Percentiles rank a stretch among this genome's conserved stretches.
Conservation (phyloP, 1,284 basidiomycete species). For the Rhodotorula sp. region DNA sequence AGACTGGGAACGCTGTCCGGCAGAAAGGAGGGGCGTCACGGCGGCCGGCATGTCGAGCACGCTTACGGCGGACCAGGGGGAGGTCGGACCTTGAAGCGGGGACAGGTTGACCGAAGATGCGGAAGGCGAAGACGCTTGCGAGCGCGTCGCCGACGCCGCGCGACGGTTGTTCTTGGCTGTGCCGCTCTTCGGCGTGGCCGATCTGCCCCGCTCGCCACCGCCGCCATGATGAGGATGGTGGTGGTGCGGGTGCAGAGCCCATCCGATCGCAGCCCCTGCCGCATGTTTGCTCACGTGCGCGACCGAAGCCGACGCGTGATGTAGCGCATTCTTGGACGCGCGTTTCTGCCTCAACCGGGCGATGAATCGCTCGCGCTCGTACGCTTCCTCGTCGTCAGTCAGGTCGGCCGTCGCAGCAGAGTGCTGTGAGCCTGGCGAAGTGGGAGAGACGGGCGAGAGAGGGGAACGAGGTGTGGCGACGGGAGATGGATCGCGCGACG, state of each 20-base stretch:
- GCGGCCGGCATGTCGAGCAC: background rate
- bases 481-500: background rate
- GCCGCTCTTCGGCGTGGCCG: background rate
- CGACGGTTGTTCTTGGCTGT: conserved; percentile 2
- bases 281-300: conserved; percentile 8
- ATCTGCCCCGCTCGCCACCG: background rate
- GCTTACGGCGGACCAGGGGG: background rate
- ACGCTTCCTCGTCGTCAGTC: conserved; percentile 38
- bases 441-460: background rate
- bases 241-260: background rate
- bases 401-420: background rate
- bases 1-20: conserved; percentile 8
- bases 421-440: background rate
- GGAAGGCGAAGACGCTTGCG: conserved; percentile 4
- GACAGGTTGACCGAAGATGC: background rate
- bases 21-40: conserved; percentile 1
- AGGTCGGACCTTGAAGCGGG: background rate
- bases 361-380: conserved; percentile 40
- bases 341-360: conserved; percentile 27
- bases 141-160: conserved; percentile 7
- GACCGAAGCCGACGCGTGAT: conserved; percentile 11
- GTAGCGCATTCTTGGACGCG: conserved; percentile 19
- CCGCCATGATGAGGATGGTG: background rate
- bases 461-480: background rate
- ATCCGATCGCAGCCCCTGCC: background rate